Evolutionary conservation across 805 yeast genomes (phyloP), one percentile per base, ranked within the genome.

Genomic region (Lipomyces orientalis): DNA sequence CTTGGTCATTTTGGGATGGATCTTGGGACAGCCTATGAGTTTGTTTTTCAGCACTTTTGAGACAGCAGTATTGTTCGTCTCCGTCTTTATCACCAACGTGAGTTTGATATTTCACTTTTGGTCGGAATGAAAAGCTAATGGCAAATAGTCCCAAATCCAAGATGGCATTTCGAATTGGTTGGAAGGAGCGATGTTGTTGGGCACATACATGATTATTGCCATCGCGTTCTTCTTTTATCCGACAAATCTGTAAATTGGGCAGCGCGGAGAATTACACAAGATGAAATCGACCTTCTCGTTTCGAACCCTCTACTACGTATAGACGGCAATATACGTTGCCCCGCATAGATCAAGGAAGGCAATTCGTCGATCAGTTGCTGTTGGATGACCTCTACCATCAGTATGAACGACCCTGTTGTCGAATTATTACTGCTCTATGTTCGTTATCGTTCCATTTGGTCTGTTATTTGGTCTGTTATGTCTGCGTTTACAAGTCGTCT

Each of bases 131-230:
- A 6, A 22, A 19, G 52, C 63, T 37, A 54, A 61, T 52, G 19
- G n/a, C n/a, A 31, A 54, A 8, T 34, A 64, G 67, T 66, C 72
- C 3, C 72, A 69, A 56, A 89, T 95, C 71, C 84, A 90, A 69
- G 99, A 95, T 77, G 99, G 99, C 66, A 97, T 92, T 78, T 87
- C 93, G 68, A 94, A 95, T 78, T 95, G 98, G 98, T 84, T 95
- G 64, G 99, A 95, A 82, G 99, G 99, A 64, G 92, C 89, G 51
- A 89, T 95, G 95, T 83, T 95, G 72, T 78, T 95, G 65, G 88
- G 96, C 67, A 91, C 97, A 62, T 95, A 95, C 77, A 77, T 89
- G 66, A 89, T 95, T 65, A 88, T 93, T 64, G 97, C 97, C 1
- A 82, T 95, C 73, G 93, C 98, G 1, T 95, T 95, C 83, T 91